Evolutionary conservation across 164 flowering plant genomes (phyloP).

Genomic region (Kalanchoe fedtschenkoi): DNA sequence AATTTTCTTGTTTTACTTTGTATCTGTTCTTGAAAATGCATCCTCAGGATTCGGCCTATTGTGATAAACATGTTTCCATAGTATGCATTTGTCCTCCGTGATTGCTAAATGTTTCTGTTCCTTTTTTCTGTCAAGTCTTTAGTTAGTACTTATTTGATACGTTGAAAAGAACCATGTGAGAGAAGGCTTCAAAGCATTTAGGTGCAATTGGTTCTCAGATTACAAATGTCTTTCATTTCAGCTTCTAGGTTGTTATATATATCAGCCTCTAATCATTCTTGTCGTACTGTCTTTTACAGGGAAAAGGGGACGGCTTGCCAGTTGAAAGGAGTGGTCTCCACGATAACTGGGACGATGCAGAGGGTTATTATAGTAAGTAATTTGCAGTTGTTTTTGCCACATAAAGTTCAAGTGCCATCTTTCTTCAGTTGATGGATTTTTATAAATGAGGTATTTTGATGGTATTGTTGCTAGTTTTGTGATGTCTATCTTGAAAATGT

Average conservation of each 20-base stretch:
- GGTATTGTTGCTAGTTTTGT: neutral
- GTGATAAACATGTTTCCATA: neutral
- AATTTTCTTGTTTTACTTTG: neutral
- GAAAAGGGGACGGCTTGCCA: conserved; percentile 59
- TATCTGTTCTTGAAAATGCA: neutral
- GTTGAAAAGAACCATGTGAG: neutral
- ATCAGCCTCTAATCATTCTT: neutral
- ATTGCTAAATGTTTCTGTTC: neutral
- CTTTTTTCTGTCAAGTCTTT: neutral
- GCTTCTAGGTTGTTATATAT: neutral
- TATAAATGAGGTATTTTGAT: neutral
- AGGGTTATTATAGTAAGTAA: conserved; percentile 92
- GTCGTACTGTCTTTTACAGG: conserved; percentile 27
- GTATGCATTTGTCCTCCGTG: neutral
- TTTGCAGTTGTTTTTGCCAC: neutral
- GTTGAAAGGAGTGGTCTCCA: conserved; percentile 76
- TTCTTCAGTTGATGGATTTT: neutral
- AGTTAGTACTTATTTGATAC: too few species aligned
- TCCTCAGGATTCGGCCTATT: neutral
- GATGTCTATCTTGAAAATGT: neutral
- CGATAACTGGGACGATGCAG: conserved; percentile 99
- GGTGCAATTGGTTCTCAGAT: neutral
- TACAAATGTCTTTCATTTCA: neutral
- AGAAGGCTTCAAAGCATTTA: neutral
- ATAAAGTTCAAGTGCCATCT: too few species aligned